These are phyloP conservation scores for Colletotrichum eleusines DNA, from an alignment of 2,329 filamentous ascomycete genomes.

Conservation along the genomic window DNA sequence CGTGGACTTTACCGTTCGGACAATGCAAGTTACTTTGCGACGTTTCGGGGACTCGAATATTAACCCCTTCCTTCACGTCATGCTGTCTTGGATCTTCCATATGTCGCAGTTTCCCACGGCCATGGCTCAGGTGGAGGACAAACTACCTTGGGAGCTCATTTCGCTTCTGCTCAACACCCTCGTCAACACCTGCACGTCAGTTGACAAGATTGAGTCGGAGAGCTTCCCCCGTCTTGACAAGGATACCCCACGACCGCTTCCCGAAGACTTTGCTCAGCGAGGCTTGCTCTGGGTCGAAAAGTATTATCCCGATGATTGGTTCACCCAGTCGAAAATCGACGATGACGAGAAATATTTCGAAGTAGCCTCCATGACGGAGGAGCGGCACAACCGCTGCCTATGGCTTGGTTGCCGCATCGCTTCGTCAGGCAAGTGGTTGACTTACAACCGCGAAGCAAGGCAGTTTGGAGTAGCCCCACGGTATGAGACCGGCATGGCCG, in stretches of 20 bases:
- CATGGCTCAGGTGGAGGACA: conserved; percentile 57
- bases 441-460: conserved; percentile 54
- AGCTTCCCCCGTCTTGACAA: too few relatives aligned
- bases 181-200: conserved; percentile 34
- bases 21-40: conserved; percentile 60
- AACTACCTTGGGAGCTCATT: conserved; percentile 67
- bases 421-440: conserved; percentile 56
- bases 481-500: conserved; percentile 49
- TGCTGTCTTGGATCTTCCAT: conserved; percentile 68
- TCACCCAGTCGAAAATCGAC: conserved; percentile 66
- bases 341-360: conserved; percentile 78
- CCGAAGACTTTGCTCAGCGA: too few relatives aligned
- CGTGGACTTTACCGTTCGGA: conserved; percentile 57
- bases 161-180: conserved; percentile 54
- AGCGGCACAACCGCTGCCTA: conserved; percentile 69
- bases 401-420: conserved; percentile 67
- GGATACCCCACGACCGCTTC: too few relatives aligned
- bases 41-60: conserved; percentile 69
- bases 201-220: not conserved
- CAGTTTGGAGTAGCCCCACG: conserved; percentile 55
- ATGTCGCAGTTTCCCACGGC: conserved; percentile 57
- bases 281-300: too few relatives aligned
- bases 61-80: conserved; percentile 72
- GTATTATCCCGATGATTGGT: conserved; percentile 59
- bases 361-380: conserved; percentile 66